These are phyloP conservation scores for Prototheca cutis DNA, from an alignment of 163 green algal species.

Conservation along the genomic window DNA sequence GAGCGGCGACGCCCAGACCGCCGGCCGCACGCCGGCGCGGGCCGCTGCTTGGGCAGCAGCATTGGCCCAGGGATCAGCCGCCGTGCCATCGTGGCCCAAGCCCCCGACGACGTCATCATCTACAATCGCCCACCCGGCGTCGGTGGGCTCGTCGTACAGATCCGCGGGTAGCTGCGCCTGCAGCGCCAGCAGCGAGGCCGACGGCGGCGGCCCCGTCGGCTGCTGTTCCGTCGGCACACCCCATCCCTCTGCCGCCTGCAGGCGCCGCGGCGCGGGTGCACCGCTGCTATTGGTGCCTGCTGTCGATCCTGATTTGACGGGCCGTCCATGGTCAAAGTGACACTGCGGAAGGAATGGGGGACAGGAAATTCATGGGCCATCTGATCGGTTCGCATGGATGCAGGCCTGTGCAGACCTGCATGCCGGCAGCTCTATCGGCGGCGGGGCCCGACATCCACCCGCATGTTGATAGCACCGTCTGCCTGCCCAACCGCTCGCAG, in stretches of 20 bases:
- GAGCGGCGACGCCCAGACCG: not conserved
- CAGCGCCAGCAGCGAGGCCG: constrained; percentile 6
- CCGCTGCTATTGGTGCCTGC: too few relatives aligned
- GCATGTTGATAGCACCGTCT: too few relatives aligned
- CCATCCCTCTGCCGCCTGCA: too few relatives aligned
- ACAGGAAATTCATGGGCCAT: not conserved
- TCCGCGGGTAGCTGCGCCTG: not conserved
- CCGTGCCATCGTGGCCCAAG: constrained; percentile 18
- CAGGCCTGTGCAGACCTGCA: too few relatives aligned
- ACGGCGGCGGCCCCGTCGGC: too few relatives aligned
- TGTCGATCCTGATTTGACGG: too few relatives aligned
- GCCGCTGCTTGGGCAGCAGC: not conserved
- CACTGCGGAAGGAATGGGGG: not conserved
- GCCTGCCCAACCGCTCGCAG: too few relatives aligned
- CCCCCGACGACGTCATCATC: constrained; percentile 16
- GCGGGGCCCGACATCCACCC: too few relatives aligned
- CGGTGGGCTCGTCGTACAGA: not conserved
- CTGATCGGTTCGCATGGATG: too few relatives aligned
- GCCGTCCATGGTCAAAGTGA: not conserved
- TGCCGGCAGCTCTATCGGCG: too few relatives aligned
- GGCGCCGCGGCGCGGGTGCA: too few relatives aligned
- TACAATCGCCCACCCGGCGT: not conserved
- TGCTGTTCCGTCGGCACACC: too few relatives aligned
- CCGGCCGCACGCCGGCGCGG: not conserved
- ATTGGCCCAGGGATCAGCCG: not conserved